Evolutionary conservation across 2,329 filamentous ascomycete species (phyloP).

Genomic region (Blastomyces parvus): DNA sequence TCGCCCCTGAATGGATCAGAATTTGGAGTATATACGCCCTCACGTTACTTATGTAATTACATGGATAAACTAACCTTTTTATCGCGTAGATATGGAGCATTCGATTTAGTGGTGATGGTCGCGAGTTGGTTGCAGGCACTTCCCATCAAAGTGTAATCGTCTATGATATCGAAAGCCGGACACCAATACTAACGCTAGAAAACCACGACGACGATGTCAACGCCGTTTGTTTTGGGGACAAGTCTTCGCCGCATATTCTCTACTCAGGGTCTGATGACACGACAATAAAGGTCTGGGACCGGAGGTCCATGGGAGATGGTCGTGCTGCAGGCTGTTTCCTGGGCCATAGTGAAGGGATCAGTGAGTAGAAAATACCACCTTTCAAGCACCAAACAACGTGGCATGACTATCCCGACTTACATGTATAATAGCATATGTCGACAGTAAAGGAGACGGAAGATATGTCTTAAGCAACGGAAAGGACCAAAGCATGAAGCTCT

Average conservation of each 20-base stretch:
- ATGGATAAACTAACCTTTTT: conserved; percentile 7
- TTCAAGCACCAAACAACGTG: not conserved
- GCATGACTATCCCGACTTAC: not conserved
- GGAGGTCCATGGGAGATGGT: conserved; percentile 56
- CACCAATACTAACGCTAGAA: conserved; percentile 61
- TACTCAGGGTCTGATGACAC: conserved; percentile 95
- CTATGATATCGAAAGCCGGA: conserved; percentile 79
- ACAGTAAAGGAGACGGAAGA: conserved; percentile 76
- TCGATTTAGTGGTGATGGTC: conserved; percentile 82
- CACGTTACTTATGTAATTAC: not conserved
- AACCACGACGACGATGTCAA: conserved; percentile 89
- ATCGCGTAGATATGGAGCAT: conserved; percentile 66
- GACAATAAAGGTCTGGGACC: conserved; percentile 92
- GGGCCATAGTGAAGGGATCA: conserved; percentile 46
- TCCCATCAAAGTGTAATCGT: conserved; percentile 70
- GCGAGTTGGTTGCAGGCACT: conserved; percentile 84
- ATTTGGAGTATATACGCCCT: conserved; percentile 34
- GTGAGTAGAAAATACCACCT: not conserved
- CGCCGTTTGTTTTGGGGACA: conserved; percentile 90
- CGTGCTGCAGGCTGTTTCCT: conserved; percentile 56
- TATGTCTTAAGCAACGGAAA: conserved; percentile 93
- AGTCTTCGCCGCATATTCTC: conserved; percentile 77
- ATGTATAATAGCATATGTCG: conserved; percentile 48
- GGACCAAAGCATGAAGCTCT: conserved; percentile 94
- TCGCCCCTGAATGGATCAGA: conserved; percentile 28